Conservation (phyloP, 2,329 filamentous ascomycete species). For the Phialemonium atrogriseum region DNA sequence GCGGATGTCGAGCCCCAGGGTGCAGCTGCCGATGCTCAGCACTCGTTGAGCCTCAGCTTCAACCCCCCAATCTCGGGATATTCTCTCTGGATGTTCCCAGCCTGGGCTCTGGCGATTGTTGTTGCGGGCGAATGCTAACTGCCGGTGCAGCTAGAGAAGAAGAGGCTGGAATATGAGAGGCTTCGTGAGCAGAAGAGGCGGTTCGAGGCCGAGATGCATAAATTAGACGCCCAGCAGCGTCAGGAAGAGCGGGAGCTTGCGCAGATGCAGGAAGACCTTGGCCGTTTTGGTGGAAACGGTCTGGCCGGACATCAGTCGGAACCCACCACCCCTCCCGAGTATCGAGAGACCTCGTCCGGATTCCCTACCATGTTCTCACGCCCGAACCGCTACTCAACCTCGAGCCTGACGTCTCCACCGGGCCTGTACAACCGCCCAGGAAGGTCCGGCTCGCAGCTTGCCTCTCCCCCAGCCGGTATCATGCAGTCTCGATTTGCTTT, state of each 20-base stretch:
- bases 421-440: conserved; percentile 65
- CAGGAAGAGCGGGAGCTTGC: conserved; percentile 77
- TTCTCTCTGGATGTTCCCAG: too few species aligned
- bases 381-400: conserved; percentile 81
- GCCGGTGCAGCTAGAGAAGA: conserved; percentile 71
- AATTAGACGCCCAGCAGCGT: conserved; percentile 77
- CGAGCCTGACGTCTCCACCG: conserved; percentile 75
- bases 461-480: conserved; percentile 64
- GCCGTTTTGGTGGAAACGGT: conserved; percentile 39
- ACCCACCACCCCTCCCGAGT: conserved; percentile 92
- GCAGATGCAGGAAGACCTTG: conserved; percentile 74
- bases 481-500: conserved; percentile 50
- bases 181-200: conserved; percentile 81
- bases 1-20: background rate
- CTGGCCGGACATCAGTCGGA: conserved; percentile 76
- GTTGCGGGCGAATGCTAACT: background rate
- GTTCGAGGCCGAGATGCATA: conserved; percentile 88
- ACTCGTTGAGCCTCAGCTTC: background rate
- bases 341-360: conserved; percentile 61
- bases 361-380: conserved; percentile 76
- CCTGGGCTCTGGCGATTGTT: too few species aligned
- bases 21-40: background rate
- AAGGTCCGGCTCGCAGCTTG: conserved; percentile 70
- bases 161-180: conserved; percentile 85
- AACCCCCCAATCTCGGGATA: too few species aligned